These are phyloP conservation scores for Gomphus sp. DNA, from an alignment of 1,284 basidiomycete species.

Conservation along the genomic window DNA sequence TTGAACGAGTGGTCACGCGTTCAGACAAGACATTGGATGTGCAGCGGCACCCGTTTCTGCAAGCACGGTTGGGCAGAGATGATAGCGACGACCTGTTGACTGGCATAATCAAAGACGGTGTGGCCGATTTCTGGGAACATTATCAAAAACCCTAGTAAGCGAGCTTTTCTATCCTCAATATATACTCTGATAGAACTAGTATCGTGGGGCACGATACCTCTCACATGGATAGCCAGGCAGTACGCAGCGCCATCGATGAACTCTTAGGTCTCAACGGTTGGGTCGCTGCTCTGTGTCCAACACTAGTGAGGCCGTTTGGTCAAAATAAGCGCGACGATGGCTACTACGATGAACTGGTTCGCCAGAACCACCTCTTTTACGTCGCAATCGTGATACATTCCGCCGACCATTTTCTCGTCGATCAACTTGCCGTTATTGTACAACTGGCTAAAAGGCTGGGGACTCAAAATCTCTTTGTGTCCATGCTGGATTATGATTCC, in stretches of 20 bases:
- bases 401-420: slow-evolving; percentile 94
- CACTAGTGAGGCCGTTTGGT: slow-evolving; percentile 82
- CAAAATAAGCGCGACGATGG: slow-evolving; percentile 76
- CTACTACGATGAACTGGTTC: slow-evolving; percentile 74
- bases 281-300: slow-evolving; percentile 95
- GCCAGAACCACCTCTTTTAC: slow-evolving; percentile 80
- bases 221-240: slow-evolving; percentile 81
- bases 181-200: slow-evolving; percentile 27
- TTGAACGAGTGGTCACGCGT: slow-evolving; percentile 71
- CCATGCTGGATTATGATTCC: slow-evolving; percentile 92
- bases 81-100: slow-evolving; percentile 74
- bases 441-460: slow-evolving; percentile 87
- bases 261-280: slow-evolving; percentile 91
- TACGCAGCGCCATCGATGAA: slow-evolving; percentile 81
- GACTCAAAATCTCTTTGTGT: slow-evolving; percentile 83
- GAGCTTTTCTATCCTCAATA: slow-evolving; percentile 13
- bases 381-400: slow-evolving; percentile 91
- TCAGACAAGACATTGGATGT: slow-evolving; percentile 82
- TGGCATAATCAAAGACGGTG: slow-evolving; percentile 65
- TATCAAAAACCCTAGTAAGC: slow-evolving; percentile 85
- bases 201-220: slow-evolving; percentile 75
- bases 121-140: slow-evolving; percentile 81
- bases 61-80: slow-evolving; percentile 78
- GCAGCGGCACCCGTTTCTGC: slow-evolving; percentile 78
- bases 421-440: slow-evolving; percentile 92